Base-by-base conservation (phyloP, 78 protist genomes). In the Chrysochromulina parva region DNA sequence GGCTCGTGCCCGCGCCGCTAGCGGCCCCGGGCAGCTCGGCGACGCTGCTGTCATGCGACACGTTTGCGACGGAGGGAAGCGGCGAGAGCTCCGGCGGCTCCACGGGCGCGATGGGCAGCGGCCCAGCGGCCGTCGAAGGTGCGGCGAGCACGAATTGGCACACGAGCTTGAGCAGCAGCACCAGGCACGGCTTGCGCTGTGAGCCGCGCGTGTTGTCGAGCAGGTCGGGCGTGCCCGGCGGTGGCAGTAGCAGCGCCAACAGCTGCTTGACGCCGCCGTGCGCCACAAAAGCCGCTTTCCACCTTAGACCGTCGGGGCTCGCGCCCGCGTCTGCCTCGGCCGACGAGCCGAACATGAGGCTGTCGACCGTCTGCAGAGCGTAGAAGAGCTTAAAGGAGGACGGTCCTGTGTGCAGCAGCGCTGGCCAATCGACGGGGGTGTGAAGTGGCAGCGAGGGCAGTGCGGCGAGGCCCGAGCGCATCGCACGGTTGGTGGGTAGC, bases 311-410 rank as follows among this genome's bases (percentile, higher is more conserved):
- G 71, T 20, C 71, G 71, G 9, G 71, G 24, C 9, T 3, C 48
- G 10, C 50, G 76, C 76, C 76, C 26, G n/a, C 67, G 76, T 67
- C 48, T 19, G 48, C 11, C 14, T n/a, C 76, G 50, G 10, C 13
- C 10, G 10, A 1, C 26, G 28, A 17, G 59, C 38, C 26, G 57
- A 3, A n/a, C 53, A 57, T 1, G 69, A 82, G 88, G 26, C 16
- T 2, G 53, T 82, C 88, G 28, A 57, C 88, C 26, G 57, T 57
- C 88, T 82, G 88, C 54, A 82, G 67, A 24, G 88, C 11, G 88
- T 82, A 82, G 48, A 55, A 24, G 26, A 82, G 67, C 54, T 28
- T 22, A 67, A 54, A 82, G 26, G 54, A 0, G 47, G 38, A n/a
- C 1, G 3, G 9, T n/a, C 48, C 69, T 0, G n/a, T 50, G 53